Conservation (phyloP, 2,329 filamentous ascomycete species). For the Aspergillus terreus region DNA sequence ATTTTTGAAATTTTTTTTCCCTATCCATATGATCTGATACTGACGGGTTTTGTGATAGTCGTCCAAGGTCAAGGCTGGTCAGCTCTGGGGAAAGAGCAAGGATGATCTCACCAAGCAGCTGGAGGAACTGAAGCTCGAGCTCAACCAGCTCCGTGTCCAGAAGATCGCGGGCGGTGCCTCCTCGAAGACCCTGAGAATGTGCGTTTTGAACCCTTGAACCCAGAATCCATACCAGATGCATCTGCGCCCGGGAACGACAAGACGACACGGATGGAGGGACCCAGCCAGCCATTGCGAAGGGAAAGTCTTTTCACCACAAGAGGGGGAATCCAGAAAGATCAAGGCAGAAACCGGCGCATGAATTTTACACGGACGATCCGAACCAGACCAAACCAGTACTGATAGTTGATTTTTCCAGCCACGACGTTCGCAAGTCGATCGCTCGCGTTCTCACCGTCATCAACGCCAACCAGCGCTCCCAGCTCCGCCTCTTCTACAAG, state of each 20-base stretch:
- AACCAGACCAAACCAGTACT: slow-evolving; percentile 17
- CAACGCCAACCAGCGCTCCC: slow-evolving; percentile 98
- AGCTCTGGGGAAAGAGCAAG: slow-evolving; percentile 99
- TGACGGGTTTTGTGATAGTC: slow-evolving; percentile 45
- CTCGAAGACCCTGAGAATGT: slow-evolving; percentile 98
- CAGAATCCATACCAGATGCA: slow-evolving; percentile 7
- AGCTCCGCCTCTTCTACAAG: slow-evolving; percentile 99
- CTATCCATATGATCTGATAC: slow-evolving; percentile 3
- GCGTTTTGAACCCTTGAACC: slow-evolving; percentile 44
- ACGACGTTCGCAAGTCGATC: slow-evolving; percentile 99
- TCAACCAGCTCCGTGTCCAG: slow-evolving; percentile 94
- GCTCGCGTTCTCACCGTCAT: slow-evolving; percentile 98
- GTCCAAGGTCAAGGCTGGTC: slow-evolving; percentile 84
- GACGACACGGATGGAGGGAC: neutral
- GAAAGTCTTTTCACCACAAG: neutral
- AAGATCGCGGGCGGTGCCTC: slow-evolving; percentile 92
- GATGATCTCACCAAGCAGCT: slow-evolving; percentile 96
- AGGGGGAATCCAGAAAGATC: neutral
- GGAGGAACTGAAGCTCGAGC: slow-evolving; percentile 91
- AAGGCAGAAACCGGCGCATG: neutral
- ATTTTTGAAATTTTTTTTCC: neutral
- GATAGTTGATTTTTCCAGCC: slow-evolving; percentile 53
- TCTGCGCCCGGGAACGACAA: neutral
- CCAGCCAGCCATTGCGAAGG: neutral
- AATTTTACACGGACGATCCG: slow-evolving; percentile 3